Conservation (phyloP, 2,329 filamentous ascomycete species). For the Trichoderma pleuroti region DNA sequence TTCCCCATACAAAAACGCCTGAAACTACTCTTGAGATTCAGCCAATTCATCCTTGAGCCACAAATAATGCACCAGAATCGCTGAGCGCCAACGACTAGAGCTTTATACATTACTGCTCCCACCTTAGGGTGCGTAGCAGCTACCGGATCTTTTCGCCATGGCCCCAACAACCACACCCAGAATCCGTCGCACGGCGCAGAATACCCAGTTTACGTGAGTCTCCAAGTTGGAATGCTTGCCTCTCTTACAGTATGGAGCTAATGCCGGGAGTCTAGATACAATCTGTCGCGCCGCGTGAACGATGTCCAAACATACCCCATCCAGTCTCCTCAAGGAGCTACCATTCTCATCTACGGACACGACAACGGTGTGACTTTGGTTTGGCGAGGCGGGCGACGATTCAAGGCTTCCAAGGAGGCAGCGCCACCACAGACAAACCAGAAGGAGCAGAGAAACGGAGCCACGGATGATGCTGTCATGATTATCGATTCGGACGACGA, state of each 20-base stretch:
- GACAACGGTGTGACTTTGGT: slow-evolving; percentile 59
- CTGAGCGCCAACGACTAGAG: background rate
- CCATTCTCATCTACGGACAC: slow-evolving; percentile 60
- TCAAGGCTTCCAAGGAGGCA: slow-evolving; percentile 46
- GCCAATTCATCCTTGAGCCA: background rate
- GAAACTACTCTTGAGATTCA: background rate
- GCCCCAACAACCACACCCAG: slow-evolving; percentile 35
- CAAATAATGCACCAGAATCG: background rate
- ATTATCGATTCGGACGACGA: slow-evolving; percentile 63
- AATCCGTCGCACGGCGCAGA: slow-evolving; percentile 47
- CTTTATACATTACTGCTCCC: background rate
- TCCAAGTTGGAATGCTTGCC: background rate
- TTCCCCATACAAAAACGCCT: slow-evolving; percentile 7
- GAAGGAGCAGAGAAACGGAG: slow-evolving; percentile 51
- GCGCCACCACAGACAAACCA: slow-evolving; percentile 23
- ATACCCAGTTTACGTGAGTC: slow-evolving; percentile 47
- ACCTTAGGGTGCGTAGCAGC: slow-evolving; percentile 18
- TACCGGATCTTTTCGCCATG: slow-evolving; percentile 28
- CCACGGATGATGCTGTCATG: slow-evolving; percentile 53
- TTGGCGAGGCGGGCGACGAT: slow-evolving; percentile 61
- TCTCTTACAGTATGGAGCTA: background rate
- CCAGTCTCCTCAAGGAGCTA: slow-evolving; percentile 60
- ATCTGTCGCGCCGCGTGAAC: slow-evolving; percentile 55
- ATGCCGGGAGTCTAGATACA: slow-evolving; percentile 49
- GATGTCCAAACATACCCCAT: slow-evolving; percentile 60